phyloP scores from a whole-genome alignment of 345 rosid genomes.

The Arabidopsis arenosa region DNA sequence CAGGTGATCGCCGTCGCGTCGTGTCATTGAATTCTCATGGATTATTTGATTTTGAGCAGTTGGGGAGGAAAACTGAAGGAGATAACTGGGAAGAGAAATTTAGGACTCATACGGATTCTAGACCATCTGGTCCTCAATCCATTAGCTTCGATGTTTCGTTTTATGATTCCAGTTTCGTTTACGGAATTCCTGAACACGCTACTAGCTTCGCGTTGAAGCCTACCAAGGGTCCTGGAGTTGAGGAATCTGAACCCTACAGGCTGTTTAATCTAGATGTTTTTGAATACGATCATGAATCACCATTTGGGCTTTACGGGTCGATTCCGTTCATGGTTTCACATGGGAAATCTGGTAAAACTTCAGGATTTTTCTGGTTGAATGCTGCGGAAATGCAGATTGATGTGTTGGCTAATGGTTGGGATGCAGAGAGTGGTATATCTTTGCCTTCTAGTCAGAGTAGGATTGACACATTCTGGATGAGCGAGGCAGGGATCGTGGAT shows the following conservation, averaged over 20 bases:
- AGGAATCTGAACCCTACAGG: slow-evolving; percentile 88
- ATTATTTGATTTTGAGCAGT: slow-evolving; percentile 88
- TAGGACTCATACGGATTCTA: slow-evolving; percentile 72
- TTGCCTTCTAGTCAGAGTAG: slow-evolving; percentile 65
- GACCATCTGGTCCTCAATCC: slow-evolving; percentile 93
- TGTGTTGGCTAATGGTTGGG: slow-evolving; percentile 89
- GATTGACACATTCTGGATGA: slow-evolving; percentile 94
- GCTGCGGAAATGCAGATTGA: slow-evolving; percentile 99
- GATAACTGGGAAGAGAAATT: slow-evolving; percentile 96
- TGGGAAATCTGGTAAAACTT: slow-evolving; percentile 70
- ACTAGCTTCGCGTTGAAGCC: slow-evolving; percentile 84
- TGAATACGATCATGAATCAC: slow-evolving; percentile 86
- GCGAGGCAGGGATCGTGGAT: slow-evolving; percentile 97
- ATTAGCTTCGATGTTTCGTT: slow-evolving; percentile 95
- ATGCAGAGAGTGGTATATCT: slow-evolving; percentile 71
- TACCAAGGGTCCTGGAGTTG: slow-evolving; percentile 88
- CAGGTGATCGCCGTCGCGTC: slow-evolving; percentile 58
- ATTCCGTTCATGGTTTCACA: slow-evolving; percentile 94
- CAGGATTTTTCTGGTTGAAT: slow-evolving; percentile 95
- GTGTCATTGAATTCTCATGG: slow-evolving; percentile 82
- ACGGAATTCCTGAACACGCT: slow-evolving; percentile 94
- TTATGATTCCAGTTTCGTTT: slow-evolving; percentile 80
- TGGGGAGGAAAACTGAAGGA: slow-evolving; percentile 68
- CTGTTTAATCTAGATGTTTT: slow-evolving; percentile 93
- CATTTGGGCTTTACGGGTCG: slow-evolving; percentile 94